phyloP scores from a whole-genome alignment of 805 yeast species.

The Wickerhamiella occidentalis region DNA sequence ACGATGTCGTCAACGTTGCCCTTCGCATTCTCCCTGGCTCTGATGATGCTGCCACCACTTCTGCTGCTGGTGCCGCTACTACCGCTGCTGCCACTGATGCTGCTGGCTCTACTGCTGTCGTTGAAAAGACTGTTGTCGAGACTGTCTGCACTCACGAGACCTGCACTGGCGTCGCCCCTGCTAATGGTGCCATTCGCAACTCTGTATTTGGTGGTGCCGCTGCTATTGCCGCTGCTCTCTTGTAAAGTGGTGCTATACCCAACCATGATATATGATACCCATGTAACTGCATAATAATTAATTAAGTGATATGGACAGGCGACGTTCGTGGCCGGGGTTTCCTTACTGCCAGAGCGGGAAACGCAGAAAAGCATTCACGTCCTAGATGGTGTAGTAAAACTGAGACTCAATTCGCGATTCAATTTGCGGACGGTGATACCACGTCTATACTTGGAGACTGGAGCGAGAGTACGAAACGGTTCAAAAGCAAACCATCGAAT shows the following conservation, averaged over 20 bases:
- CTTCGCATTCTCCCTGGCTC: neutral
- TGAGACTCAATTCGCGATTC: no score
- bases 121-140: slow-evolving; percentile 5
- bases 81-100: neutral
- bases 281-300: no score
- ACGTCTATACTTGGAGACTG: no score
- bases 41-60: slow-evolving; percentile 10
- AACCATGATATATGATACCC: no score
- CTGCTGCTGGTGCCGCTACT: slow-evolving; percentile 10
- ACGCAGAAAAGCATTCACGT: no score
- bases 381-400: no score
- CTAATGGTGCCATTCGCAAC: slow-evolving; percentile 9
- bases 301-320: no score
- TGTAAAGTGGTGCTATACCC: slow-evolving; percentile 1
- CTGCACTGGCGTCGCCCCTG: slow-evolving; percentile 9
- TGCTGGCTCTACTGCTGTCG: neutral
- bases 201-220: neutral
- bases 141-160: slow-evolving; percentile 8
- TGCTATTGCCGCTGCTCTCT: slow-evolving; percentile 8
- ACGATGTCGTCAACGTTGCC: neutral
- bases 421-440: no score
- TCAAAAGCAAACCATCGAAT: no score
- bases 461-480: no score
- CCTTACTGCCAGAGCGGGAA: no score
- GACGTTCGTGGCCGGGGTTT: no score